Evolutionary conservation across 805 yeast genomes (phyloP).

Genomic region (Metschnikowia cerradonensis): DNA sequence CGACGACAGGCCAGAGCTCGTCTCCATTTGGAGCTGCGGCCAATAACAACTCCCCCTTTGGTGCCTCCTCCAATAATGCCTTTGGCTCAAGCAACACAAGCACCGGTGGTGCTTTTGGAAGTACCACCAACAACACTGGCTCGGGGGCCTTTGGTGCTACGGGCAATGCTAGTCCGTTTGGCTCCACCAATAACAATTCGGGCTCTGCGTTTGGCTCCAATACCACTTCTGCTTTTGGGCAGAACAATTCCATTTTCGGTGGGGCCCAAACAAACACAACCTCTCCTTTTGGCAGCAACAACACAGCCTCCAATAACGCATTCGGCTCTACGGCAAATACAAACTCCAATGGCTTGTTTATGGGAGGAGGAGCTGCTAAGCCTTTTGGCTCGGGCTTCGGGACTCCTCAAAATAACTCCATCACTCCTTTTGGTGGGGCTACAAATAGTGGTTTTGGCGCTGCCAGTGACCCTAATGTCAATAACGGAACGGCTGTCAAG

Average conservation of each 20-base stretch:
- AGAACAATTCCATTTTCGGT: constrained; percentile 28
- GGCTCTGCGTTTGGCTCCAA: constrained; percentile 38
- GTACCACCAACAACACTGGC: constrained; percentile 9
- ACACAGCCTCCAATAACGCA: constrained; percentile 14
- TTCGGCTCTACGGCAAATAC: constrained; percentile 16
- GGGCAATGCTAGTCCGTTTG: constrained; percentile 8
- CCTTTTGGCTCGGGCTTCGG: constrained; percentile 21
- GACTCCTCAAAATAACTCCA: constrained; percentile 17
- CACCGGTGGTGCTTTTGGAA: constrained; percentile 31
- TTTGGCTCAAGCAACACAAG: constrained; percentile 19
- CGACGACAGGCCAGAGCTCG: constrained; percentile 11
- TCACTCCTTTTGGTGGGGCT: constrained; percentile 19
- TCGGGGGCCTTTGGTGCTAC: constrained; percentile 11
- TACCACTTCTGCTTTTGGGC: constrained; percentile 22
- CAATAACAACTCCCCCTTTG: constrained; percentile 17
- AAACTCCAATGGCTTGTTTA: constrained; percentile 10
- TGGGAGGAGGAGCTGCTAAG: constrained; percentile 12
- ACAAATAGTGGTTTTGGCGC: constrained; percentile 20
- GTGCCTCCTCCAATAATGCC: constrained; percentile 11
- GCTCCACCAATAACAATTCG: constrained; percentile 14
- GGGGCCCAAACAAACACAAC: constrained; percentile 6
- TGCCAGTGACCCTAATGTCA: constrained; percentile 26
- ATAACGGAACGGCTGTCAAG: constrained; percentile 66
- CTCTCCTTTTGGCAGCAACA: constrained; percentile 19
- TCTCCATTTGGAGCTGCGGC: constrained; percentile 10